Conservation (phyloP, 1,284 basidiomycete species). For the Hymenochaete sp. region DNA sequence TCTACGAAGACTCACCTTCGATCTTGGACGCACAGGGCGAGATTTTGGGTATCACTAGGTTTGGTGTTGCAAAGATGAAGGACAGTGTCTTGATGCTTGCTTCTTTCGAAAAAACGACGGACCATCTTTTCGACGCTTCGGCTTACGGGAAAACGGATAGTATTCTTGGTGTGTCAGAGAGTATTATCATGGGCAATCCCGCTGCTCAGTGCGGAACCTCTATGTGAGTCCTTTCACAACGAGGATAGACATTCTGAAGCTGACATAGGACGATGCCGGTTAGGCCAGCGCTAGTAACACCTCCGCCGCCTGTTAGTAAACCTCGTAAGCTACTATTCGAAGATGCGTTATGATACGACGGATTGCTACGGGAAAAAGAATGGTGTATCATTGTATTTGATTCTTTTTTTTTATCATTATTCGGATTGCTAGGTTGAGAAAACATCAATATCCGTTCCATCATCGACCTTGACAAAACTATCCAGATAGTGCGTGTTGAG, state of each 20-base stretch:
- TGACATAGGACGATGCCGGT: too few relatives aligned
- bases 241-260: slow-evolving; percentile 5
- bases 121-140: slow-evolving; percentile 97
- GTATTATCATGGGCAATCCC: slow-evolving; percentile 99
- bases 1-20: slow-evolving; percentile 1
- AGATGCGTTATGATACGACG: slow-evolving; percentile 36
- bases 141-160: slow-evolving; percentile 93
- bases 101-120: slow-evolving; percentile 99
- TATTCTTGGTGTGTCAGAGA: slow-evolving; percentile 96
- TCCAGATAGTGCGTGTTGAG: too few relatives aligned
- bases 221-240: slow-evolving; percentile 48
- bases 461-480: too few relatives aligned
- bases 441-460: too few relatives aligned
- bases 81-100: slow-evolving; percentile 99
- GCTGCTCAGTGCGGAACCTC: slow-evolving; percentile 93
- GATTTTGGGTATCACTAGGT: slow-evolving; percentile 96
- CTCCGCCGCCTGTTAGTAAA: slow-evolving; percentile 43
- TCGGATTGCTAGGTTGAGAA: too few relatives aligned
- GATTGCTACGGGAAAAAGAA: too few relatives aligned
- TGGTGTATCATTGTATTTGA: too few relatives aligned
- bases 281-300: slow-evolving; percentile 51
- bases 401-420: too few relatives aligned
- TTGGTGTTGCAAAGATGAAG: slow-evolving; percentile 99
- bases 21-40: slow-evolving; percentile 60
- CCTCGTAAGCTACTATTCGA: slow-evolving; percentile 52